Evolutionary conservation across 306 rosid species (phyloP).

Genomic region (Delonix regia): DNA sequence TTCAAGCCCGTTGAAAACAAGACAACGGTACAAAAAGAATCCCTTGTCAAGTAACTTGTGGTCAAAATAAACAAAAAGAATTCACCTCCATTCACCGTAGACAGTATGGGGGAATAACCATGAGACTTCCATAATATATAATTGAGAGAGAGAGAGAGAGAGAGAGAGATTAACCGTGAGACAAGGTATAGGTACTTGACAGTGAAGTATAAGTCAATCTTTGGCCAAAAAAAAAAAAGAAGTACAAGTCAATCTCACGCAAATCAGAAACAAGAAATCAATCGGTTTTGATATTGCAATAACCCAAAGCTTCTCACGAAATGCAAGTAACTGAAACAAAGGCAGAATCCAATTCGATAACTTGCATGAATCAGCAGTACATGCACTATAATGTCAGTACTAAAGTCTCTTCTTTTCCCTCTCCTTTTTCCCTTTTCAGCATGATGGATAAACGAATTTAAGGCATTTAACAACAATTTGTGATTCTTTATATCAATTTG

Average conservation of each 20-base stretch:
- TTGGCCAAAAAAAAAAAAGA: too few relatives aligned
- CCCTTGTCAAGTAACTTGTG: too few relatives aligned
- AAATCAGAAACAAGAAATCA: background rate
- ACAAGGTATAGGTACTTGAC: background rate
- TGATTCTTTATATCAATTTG: constrained; percentile 26
- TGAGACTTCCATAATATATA: too few relatives aligned
- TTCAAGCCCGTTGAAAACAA: background rate
- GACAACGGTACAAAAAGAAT: background rate
- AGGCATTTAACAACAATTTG: constrained; percentile 12
- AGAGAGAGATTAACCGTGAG: background rate
- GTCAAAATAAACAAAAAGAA: background rate
- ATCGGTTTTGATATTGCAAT: background rate
- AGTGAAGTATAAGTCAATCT: background rate
- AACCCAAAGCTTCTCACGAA: background rate
- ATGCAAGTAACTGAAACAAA: background rate
- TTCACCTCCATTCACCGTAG: background rate
- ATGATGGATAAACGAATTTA: background rate
- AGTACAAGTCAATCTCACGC: background rate
- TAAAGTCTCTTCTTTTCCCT: background rate
- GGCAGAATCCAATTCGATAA: constrained; percentile 3
- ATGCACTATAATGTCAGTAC: background rate
- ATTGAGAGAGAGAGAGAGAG: too few relatives aligned
- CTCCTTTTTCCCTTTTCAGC: background rate
- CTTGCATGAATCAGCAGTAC: constrained; percentile 17
- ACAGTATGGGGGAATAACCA: background rate